Evolutionary conservation across 2,329 filamentous ascomycete genomes (phyloP), one percentile per base, ranked within the genome.

Genomic region (Iodosphaeria phyllophila): DNA sequence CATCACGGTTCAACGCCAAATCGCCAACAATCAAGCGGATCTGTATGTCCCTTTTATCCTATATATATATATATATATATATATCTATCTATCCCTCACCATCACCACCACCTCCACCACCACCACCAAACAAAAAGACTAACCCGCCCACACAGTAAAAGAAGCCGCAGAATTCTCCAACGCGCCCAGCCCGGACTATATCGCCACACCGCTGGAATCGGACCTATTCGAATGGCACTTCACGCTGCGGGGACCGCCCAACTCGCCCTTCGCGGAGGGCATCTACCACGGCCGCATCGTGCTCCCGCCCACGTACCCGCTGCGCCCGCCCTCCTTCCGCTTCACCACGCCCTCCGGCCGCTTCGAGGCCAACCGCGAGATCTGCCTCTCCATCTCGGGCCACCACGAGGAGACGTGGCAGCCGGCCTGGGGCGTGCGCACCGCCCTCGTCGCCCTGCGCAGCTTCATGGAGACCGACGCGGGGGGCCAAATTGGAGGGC

Each of bases 201-300:
- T 75, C 37, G 89, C 86, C 20, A 61, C 73, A 4, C 89, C 89
- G 0, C 68, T 86, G 32, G 86, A 95, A 44, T 61, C 69, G 16
- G 83, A 95, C 51, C 72, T 98, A 27, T 92, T 92, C 53, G 84
- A 95, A 52, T 98, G 89, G 89, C 89, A 98, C 57, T 98, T 95
- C 54, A 98, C 89, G 0, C 62, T 98, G n/a, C 71, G 75, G 25
- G 89, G 89, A 0, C 84, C 86, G 0, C 86, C 86, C 0, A 59
- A 67, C 16, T 84, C 82, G 0, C 68, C 74, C 18, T 93, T 84
- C 52, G 68, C 70, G 22, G 56, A 61, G 16, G 89, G 89, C 23
- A 67, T 93, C 41, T 98, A 95, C 56, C 89, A 98, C 51, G 89
- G 89, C 29, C 82, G 86, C 42, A 95, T 98, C 46, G 66, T 84